Evolutionary conservation across 2,329 filamentous ascomycete species (phyloP).

Genomic region (Aspergillus sp.): DNA sequence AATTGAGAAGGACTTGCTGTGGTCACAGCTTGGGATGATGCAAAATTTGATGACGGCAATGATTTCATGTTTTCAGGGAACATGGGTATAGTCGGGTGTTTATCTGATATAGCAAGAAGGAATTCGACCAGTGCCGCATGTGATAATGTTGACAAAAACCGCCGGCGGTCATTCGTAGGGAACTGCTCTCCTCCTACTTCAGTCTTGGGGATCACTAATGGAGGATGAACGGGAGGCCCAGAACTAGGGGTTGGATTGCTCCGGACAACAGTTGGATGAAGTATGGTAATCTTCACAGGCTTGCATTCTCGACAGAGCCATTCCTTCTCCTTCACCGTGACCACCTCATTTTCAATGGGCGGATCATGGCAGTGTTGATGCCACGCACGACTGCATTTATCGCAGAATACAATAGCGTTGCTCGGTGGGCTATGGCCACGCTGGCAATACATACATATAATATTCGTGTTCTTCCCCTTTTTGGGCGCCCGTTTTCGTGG

Average conservation of each 20-base stretch:
- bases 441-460: conserved; percentile 69
- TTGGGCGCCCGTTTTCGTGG: conserved; percentile 58
- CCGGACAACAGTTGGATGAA: conserved; percentile 38
- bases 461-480: conserved; percentile 43
- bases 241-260: conserved; percentile 24
- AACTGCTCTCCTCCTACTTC: conserved; percentile 31
- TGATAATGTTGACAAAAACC: conserved; percentile 63
- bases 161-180: conserved; percentile 53
- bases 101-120: conserved; percentile 60
- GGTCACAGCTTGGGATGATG: conserved; percentile 11
- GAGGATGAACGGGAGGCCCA: conserved; percentile 12
- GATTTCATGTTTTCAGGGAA: conserved; percentile 50
- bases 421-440: conserved; percentile 68
- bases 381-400: conserved; percentile 76
- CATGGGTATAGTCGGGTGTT: conserved; percentile 65
- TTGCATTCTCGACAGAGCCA: conserved; percentile 71
- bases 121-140: conserved; percentile 64
- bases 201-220: conserved; percentile 16
- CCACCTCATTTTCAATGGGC: conserved; percentile 67
- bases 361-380: conserved; percentile 82
- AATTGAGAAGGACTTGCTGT: conserved; percentile 8
- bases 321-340: conserved; percentile 64
- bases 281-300: conserved; percentile 47
- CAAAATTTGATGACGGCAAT: conserved; percentile 25
- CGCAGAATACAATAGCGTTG: conserved; percentile 84